A percentile compares a stretch with the other conserved stretches of the same genome.
These are phyloP conservation scores for Eucalyptus sp. DNA, from an alignment of 345 rosid species.

Conservation along the genomic window DNA sequence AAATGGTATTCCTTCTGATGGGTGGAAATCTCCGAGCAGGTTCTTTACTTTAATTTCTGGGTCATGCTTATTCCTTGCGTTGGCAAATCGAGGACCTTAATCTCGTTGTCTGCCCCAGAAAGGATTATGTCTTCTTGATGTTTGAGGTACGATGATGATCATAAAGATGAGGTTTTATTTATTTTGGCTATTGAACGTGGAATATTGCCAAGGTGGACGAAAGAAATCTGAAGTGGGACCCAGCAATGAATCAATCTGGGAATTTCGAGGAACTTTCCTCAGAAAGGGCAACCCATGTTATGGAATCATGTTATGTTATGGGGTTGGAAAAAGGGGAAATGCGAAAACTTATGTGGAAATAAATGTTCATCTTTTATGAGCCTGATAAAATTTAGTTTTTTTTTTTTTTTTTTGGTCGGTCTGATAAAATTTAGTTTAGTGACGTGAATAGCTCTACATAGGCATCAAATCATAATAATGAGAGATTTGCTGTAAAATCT, in stretches of 20 bases:
- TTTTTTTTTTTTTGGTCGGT: no score
- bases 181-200: not conserved
- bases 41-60: not conserved
- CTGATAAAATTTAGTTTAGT: not conserved
- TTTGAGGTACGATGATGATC: not conserved
- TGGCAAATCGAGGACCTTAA: not conserved
- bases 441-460: not conserved
- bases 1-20: not conserved
- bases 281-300: not conserved
- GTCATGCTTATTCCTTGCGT: not conserved
- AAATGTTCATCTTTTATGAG: not conserved
- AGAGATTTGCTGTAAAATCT: not conserved
- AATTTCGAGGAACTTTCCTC: not conserved
- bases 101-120: not conserved
- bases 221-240: not conserved
- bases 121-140: not conserved
- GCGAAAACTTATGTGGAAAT: not conserved
- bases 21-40: constrained; percentile 10
- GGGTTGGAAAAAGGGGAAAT: not conserved
- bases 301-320: not conserved
- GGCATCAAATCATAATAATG: not conserved
- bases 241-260: not conserved
- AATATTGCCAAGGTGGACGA: not conserved
- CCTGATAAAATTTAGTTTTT: not conserved
- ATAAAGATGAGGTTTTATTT: not conserved